A percentile compares a stretch with the other conserved stretches of the same genome.
phyloP scores from a whole-genome alignment of 306 rosid genomes.

The Begonia fuchsioides region DNA sequence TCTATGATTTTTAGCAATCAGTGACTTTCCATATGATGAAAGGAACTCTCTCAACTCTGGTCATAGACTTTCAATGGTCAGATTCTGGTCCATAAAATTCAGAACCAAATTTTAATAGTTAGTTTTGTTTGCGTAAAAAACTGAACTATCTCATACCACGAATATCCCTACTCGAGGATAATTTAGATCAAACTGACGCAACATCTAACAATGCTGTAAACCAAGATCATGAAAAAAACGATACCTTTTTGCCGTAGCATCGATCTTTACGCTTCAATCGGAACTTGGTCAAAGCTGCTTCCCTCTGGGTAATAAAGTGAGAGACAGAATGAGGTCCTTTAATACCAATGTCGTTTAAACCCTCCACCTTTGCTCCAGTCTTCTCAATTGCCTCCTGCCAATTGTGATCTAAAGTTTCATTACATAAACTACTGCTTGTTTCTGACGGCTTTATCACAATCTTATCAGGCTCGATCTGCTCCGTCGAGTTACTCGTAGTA shows the following conservation, averaged over 20 bases:
- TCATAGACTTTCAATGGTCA: too few relatives aligned
- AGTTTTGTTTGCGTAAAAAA: too few relatives aligned
- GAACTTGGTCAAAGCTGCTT: constrained; percentile 62
- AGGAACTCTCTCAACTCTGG: too few relatives aligned
- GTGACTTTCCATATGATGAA: too few relatives aligned
- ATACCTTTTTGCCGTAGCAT: constrained; percentile 66
- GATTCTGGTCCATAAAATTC: too few relatives aligned
- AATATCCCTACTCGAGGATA: too few relatives aligned
- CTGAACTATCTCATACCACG: too few relatives aligned
- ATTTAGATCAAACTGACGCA: too few relatives aligned
- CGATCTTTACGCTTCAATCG: constrained; percentile 55
- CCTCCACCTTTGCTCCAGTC: too few relatives aligned
- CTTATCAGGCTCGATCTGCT: constrained; percentile 21
- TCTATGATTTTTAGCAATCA: too few relatives aligned
- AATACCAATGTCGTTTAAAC: constrained; percentile 15
- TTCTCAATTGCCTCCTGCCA: constrained; percentile 13
- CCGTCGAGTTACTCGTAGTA: constrained; percentile 21
- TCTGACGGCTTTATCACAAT: constrained; percentile 17
- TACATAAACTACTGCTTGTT: constrained; percentile 19
- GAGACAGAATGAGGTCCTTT: constrained; percentile 17
- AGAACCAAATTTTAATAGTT: too few relatives aligned
- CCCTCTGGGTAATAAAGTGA: constrained; percentile 36
- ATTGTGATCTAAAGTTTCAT: constrained; percentile 16
- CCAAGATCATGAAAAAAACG: neutral
- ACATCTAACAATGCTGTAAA: neutral